Evolutionary conservation across 257 asterid genomes (phyloP).

Genomic region (Ajuga chamaepitys): DNA sequence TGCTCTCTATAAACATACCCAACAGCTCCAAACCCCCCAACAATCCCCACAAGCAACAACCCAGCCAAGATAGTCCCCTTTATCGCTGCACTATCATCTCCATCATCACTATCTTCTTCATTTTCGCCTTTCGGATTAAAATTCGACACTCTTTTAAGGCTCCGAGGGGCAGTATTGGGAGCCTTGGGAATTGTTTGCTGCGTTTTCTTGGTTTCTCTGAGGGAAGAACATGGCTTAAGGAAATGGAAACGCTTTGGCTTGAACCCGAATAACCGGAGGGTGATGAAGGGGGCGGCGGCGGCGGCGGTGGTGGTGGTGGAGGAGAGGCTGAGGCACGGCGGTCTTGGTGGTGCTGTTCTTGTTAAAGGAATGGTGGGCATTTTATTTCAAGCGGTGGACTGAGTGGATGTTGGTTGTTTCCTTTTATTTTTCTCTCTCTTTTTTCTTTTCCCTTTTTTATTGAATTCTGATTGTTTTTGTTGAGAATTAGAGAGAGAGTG

Average conservation of each 20-base stretch:
- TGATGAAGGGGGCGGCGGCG: slow-evolving; percentile 19
- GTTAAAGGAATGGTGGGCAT: slow-evolving; percentile 68
- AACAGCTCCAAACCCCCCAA: slow-evolving; percentile 83
- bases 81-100: slow-evolving; percentile 42
- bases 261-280: slow-evolving; percentile 33
- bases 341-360: slow-evolving; percentile 33
- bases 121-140: slow-evolving; percentile 46
- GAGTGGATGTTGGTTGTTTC: slow-evolving; percentile 12
- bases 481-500: not conserved
- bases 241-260: slow-evolving; percentile 61
- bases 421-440: not conserved
- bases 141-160: slow-evolving; percentile 48
- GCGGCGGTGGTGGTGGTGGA: slow-evolving; percentile 27
- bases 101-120: slow-evolving; percentile 26
- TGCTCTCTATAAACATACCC: slow-evolving; percentile 84
- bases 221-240: slow-evolving; percentile 76
- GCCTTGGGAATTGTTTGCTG: slow-evolving; percentile 46
- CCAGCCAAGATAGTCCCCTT: slow-evolving; percentile 82
- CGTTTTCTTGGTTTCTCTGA: slow-evolving; percentile 71
- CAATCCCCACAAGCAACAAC: slow-evolving; percentile 49
- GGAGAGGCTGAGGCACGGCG: slow-evolving; percentile 43
- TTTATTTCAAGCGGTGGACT: slow-evolving; percentile 20
- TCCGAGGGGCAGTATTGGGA: slow-evolving; percentile 53
- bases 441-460: not conserved
- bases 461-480: not conserved